These are phyloP conservation scores for Anastatica hierochuntica DNA, from an alignment of 345 rosid species.

Conservation along the genomic window DNA sequence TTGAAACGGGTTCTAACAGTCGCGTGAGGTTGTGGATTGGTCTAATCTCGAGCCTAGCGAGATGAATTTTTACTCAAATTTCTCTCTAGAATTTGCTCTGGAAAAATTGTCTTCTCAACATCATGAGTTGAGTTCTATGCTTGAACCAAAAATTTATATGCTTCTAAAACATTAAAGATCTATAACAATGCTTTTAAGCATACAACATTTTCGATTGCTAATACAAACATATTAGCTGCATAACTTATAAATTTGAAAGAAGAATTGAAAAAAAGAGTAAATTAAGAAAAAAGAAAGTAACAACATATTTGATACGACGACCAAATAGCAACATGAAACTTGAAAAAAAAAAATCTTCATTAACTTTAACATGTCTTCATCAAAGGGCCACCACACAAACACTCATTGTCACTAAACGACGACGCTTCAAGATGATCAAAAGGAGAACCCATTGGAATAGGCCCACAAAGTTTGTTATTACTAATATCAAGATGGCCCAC, in stretches of 20 bases:
- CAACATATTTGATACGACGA: not conserved
- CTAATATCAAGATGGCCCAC: slow-evolving; percentile 83
- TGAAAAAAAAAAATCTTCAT: not conserved
- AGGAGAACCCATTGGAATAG: slow-evolving; percentile 71
- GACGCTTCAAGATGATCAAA: slow-evolving; percentile 64
- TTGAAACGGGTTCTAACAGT: too few relatives aligned
- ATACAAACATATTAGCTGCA: slow-evolving; percentile 1
- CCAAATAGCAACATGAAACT: not conserved
- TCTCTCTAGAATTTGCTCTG: too few relatives aligned
- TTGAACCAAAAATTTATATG: too few relatives aligned
- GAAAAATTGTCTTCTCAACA: too few relatives aligned
- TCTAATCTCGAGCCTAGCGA: too few relatives aligned
- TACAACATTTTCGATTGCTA: not conserved
- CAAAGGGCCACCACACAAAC: slow-evolving; percentile 78
- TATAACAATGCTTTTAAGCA: slow-evolving; percentile 9
- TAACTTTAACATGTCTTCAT: slow-evolving; percentile 46
- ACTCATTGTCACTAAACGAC: slow-evolving; percentile 60
- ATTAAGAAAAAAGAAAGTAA: not conserved
- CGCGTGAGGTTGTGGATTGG: too few relatives aligned
- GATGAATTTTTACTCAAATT: too few relatives aligned
- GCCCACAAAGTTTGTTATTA: slow-evolving; percentile 80
- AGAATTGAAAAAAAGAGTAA: not conserved
- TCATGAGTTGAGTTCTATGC: too few relatives aligned
- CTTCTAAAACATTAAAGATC: not conserved
- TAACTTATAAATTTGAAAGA: not conserved